Percentiles rank a stretch among this genome's conserved stretches.
phyloP scores from a whole-genome alignment of 2,329 filamentous ascomycete species.

The Botrytis medusae region DNA sequence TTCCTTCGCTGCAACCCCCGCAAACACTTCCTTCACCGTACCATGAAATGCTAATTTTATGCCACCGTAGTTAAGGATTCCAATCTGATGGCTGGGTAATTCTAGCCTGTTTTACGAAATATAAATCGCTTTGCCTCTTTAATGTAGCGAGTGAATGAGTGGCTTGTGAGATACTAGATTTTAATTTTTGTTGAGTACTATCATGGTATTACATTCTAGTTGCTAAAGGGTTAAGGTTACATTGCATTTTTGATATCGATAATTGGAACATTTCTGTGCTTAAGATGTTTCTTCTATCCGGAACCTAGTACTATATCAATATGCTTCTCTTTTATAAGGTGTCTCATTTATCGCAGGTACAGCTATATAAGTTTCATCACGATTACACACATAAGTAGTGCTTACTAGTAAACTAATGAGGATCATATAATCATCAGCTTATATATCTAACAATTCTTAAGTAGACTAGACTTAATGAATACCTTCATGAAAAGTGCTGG shows the following conservation, averaged over 20 bases:
- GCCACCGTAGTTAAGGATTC: not conserved
- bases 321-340: not conserved
- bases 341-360: not conserved
- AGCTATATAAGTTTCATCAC: not conserved
- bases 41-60: not conserved
- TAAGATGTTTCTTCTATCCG: not conserved
- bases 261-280: not conserved
- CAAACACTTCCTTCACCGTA: not conserved
- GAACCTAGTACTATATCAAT: not conserved
- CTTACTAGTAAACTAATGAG: not conserved
- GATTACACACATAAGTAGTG: not conserved
- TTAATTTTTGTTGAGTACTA: not conserved
- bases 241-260: conserved; percentile 9
- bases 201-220: not conserved
- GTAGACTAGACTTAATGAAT: not conserved
- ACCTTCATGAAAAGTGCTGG: not conserved
- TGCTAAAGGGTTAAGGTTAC: not conserved
- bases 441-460: not conserved
- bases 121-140: not conserved
- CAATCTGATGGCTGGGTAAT: not conserved
- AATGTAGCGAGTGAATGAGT: not conserved
- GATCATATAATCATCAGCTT: not conserved
- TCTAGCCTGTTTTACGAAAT: not conserved
- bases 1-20: conserved; percentile 14
- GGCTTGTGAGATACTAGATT: not conserved